Conservation (phyloP, 1,284 basidiomycete species). For the Leccinum solheimii region DNA sequence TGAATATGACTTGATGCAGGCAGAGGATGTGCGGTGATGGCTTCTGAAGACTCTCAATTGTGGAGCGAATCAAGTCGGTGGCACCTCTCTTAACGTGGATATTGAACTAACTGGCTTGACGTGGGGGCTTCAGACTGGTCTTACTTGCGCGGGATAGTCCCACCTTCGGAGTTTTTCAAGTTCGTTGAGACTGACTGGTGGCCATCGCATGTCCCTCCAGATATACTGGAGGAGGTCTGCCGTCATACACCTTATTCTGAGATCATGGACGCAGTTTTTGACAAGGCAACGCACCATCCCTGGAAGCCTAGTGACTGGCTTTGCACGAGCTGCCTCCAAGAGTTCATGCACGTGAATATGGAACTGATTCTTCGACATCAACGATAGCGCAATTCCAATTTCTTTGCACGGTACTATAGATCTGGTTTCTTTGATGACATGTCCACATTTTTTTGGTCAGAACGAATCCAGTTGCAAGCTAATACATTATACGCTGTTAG, state of each 20-base stretch:
- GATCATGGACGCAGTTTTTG: constrained; percentile 9
- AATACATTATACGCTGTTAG: neutral
- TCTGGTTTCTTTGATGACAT: neutral
- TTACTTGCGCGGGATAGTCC: constrained; percentile 16
- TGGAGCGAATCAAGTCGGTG: constrained; percentile 22
- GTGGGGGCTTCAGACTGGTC: constrained; percentile 13
- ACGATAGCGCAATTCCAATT: neutral
- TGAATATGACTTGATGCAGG: constrained; percentile 8
- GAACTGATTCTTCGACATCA: constrained; percentile 7
- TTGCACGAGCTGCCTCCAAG: constrained; percentile 13
- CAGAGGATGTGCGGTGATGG: neutral
- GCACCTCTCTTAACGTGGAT: neutral
- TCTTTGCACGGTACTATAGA: neutral
- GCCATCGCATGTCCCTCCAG: constrained; percentile 7
- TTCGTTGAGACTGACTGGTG: constrained; percentile 19
- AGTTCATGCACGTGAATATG: constrained; percentile 16
- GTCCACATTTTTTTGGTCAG: neutral
- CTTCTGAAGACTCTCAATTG: neutral
- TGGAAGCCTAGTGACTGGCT: constrained; percentile 18
- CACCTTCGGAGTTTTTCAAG: constrained; percentile 17
- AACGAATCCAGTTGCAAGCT: neutral
- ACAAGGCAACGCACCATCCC: neutral
- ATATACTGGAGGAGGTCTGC: constrained; percentile 12
- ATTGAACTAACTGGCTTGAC: neutral
- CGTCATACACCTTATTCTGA: constrained; percentile 11